phyloP scores from a whole-genome alignment of 2,329 filamentous ascomycete genomes.

The Aureobasidium sp. region DNA sequence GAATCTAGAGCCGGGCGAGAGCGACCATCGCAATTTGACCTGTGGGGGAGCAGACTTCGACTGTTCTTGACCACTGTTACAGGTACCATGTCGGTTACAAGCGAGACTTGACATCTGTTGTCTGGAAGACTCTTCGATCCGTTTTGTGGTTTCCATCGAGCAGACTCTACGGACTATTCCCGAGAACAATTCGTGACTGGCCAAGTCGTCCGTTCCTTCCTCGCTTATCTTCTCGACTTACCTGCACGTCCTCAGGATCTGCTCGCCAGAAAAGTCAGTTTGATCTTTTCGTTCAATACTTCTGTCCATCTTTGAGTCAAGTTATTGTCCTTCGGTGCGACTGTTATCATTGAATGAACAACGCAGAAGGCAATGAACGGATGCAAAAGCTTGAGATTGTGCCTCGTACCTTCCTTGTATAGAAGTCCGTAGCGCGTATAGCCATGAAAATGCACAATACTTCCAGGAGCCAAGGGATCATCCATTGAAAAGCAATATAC shows the following conservation, averaged over 20 bases:
- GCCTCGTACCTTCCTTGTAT: not conserved
- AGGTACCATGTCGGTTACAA: not conserved
- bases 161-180: not conserved
- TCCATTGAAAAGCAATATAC: too few species aligned
- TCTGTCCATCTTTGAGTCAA: not conserved
- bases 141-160: not conserved
- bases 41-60: not conserved
- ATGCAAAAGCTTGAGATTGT: not conserved
- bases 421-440: too few species aligned
- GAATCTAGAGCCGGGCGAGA: too few species aligned
- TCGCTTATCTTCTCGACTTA: not conserved
- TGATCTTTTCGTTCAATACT: not conserved
- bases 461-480: too few species aligned
- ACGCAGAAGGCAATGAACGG: too few species aligned
- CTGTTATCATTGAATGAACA: not conserved
- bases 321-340: too few species aligned
- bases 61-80: not conserved
- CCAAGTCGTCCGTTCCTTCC: not conserved
- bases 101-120: not conserved
- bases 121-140: not conserved
- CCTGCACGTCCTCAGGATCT: too few species aligned
- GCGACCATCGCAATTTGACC: too few species aligned
- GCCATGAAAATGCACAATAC: too few species aligned
- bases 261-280: too few species aligned
- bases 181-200: too few species aligned